A percentile compares a stretch with the other conserved stretches of the same genome.
These are phyloP conservation scores for Phytophthora pinifolia DNA, from an alignment of 352 stramenopile species.

Conservation along the genomic window DNA sequence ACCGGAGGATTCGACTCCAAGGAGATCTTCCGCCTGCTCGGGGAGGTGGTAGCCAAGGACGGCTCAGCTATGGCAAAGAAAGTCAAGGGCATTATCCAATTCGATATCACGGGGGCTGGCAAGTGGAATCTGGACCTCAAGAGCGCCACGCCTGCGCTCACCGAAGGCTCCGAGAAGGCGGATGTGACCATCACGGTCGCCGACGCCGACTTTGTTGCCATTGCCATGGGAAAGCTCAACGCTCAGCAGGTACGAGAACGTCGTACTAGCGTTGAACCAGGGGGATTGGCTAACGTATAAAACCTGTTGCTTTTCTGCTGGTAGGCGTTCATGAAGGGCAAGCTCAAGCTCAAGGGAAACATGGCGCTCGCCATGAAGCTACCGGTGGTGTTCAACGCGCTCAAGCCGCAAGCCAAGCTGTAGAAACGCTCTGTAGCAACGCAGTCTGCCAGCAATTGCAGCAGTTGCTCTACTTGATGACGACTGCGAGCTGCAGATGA, in stretches of 20 bases:
- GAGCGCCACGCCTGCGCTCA: constrained; percentile 52
- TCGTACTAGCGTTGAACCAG: no score
- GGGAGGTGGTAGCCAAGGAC: constrained; percentile 57
- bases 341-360: constrained; percentile 96
- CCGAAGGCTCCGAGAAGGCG: constrained; percentile 64
- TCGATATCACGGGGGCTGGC: constrained; percentile 68
- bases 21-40: constrained; percentile 69
- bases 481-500: no score
- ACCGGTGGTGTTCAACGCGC: constrained; percentile 90
- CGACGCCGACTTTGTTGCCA: constrained; percentile 80
- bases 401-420: constrained; percentile 82
- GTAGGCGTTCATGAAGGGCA: constrained; percentile 95
- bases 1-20: constrained; percentile 55
- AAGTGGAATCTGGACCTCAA: constrained; percentile 86
- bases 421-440: constrained; percentile 23
- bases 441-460: no score
- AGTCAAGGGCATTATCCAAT: constrained; percentile 82
- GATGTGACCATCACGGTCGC: constrained; percentile 77
- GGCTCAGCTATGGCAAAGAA: constrained; percentile 66
- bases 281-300: constrained; percentile 4
- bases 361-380: constrained; percentile 96
- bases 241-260: constrained; percentile 61
- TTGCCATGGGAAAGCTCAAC: constrained; percentile 88
- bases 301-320: constrained; percentile 17
- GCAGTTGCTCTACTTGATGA: no score